Conservation (phyloP, 2,329 filamentous ascomycete species). For the Ophiocordyceps camponoti-leonardi region DNA sequence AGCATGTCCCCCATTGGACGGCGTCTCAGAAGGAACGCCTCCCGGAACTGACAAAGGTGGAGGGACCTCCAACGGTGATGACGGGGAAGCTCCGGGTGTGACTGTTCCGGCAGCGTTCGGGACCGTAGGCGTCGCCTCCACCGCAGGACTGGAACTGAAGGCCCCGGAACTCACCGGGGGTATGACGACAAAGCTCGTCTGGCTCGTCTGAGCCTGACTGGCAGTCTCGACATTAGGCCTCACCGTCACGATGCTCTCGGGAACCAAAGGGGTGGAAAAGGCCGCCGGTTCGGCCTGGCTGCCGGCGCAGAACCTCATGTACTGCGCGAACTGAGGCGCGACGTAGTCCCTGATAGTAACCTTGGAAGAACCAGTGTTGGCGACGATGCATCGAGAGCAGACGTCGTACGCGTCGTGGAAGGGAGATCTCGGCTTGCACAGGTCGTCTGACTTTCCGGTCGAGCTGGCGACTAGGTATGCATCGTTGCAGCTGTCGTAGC, state of each 20-base stretch:
- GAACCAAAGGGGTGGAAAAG: constrained; percentile 2
- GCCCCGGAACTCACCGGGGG: not conserved
- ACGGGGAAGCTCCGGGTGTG: not conserved
- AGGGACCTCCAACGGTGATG: not conserved
- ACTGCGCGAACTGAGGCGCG: constrained; percentile 23
- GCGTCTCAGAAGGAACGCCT: too few species aligned
- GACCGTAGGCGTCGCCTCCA: not conserved
- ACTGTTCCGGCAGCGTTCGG: not conserved
- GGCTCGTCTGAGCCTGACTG: constrained; percentile 9
- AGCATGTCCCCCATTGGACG: too few species aligned
- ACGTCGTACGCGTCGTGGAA: constrained; percentile 19
- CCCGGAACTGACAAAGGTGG: not conserved
- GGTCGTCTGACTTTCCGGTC: constrained; percentile 25
- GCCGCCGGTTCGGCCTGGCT: constrained; percentile 5
- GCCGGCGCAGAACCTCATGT: constrained; percentile 16
- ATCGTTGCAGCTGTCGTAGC: constrained; percentile 35
- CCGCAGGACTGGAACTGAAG: not conserved
- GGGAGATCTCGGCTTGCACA: constrained; percentile 25
- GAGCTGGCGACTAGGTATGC: constrained; percentile 26
- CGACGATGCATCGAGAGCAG: constrained; percentile 26
- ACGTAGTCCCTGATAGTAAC: constrained; percentile 17
- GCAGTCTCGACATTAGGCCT: constrained; percentile 8
- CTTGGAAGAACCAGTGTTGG: constrained; percentile 9
- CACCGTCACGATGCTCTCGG: constrained; percentile 9
- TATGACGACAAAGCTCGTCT: constrained; percentile 7